Base-by-base conservation (phyloP, 345 rosid species). In the Hibiscus mutabilis region DNA sequence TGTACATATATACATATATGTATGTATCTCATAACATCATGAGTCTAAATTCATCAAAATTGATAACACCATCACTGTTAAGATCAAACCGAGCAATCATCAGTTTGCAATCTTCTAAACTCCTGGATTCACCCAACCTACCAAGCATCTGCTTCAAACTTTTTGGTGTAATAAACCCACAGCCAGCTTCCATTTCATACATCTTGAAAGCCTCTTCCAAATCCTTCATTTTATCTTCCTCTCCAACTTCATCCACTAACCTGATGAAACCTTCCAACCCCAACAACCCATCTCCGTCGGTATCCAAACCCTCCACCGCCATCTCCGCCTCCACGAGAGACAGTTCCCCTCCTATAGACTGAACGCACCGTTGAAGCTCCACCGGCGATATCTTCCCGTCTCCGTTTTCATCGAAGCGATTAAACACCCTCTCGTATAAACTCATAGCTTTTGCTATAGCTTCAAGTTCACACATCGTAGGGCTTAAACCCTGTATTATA, bases 71-170 rank as follows among this genome's bases (percentile, higher is more conserved):
- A 74, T 87, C 88, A 1, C 86, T 83, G 44, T 86, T 69, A 21
- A 82, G 74, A 72, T 86, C 89, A 75, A 82, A 86, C 37, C 6
- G 74, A 29, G 63, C 53, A 6, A 87, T 85, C 91, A 85, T 87
- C 59, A 60, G 25, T 76, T 46, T 53, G 18, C 91, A 86, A 13
- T 84, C 84, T 15, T 77, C 79, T 61, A 72, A 27, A 13, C 81
- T 74, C 66, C 69, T 81, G 0, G 84, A 75, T 16, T 82, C 84
- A 18, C 91, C 85, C 8, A 85, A 82, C 55, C 68, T 79, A 19
- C 78, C 64, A 5, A 87, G 82, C 88, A 82, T 85, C 53, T 46
- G 73, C 71, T 70, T 82, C 72, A 87, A 44, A 76, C 77, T 61
- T 33, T 56, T 29, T 0, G 88, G 76, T 0, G 84, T 83, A 33